A percentile compares a stretch with the other conserved stretches of the same genome.
Conservation (phyloP, 2,329 filamentous ascomycete species). For the Xylaria polymorpha region DNA sequence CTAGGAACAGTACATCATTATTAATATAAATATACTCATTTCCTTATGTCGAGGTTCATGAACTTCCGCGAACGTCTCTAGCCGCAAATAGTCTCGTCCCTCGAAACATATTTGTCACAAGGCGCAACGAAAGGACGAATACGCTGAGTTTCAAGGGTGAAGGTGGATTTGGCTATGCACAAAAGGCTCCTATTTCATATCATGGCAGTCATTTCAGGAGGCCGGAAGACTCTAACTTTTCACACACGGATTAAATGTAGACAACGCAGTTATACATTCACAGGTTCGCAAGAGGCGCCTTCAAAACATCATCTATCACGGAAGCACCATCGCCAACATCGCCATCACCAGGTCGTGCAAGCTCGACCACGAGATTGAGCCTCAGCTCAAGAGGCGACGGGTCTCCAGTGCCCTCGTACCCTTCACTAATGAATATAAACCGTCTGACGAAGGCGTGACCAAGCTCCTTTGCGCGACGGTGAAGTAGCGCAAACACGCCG, state of each 20-base stretch:
- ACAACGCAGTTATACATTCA: background rate
- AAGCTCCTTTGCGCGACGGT: background rate
- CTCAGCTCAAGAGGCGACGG: conserved; percentile 15
- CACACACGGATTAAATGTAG: too few relatives aligned
- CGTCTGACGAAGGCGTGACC: conserved; percentile 15
- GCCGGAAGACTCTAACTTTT: too few relatives aligned
- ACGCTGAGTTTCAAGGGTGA: background rate
- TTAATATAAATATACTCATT: background rate
- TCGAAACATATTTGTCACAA: too few relatives aligned
- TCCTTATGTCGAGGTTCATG: background rate
- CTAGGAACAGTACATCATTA: background rate
- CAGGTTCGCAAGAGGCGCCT: background rate
- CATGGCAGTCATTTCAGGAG: background rate
- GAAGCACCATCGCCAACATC: background rate
- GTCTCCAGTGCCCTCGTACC: background rate
- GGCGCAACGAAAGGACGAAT: background rate
- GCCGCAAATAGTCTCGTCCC: background rate
- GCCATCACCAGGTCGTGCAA: background rate
- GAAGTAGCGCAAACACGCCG: conserved; percentile 13
- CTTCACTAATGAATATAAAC: conserved; percentile 23
- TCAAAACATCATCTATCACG: background rate
- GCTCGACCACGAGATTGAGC: conserved; percentile 30
- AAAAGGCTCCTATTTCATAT: background rate
- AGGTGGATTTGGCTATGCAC: background rate
- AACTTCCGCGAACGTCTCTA: background rate